Conservation (phyloP, 306 rosid genomes). For the Cyclanthera cordifolia region DNA sequence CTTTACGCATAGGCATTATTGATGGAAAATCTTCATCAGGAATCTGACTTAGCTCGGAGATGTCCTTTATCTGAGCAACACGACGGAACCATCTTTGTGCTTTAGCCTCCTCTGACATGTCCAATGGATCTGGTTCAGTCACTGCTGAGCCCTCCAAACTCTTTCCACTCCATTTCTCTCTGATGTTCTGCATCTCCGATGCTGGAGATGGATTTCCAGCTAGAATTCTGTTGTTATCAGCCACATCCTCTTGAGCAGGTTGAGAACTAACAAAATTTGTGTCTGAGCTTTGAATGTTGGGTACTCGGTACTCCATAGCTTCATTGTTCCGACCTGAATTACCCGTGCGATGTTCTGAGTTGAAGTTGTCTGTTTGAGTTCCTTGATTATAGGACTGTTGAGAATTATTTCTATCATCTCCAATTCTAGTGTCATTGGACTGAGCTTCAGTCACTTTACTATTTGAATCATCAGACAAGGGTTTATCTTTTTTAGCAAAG, state of each 20-base stretch:
- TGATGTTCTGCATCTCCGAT: conserved; percentile 26
- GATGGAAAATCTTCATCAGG: conserved; percentile 99
- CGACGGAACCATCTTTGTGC: conserved; percentile 97
- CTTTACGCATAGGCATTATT: conserved; percentile 98
- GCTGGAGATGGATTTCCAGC: conserved; percentile 24
- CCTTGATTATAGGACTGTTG: conserved; percentile 18
- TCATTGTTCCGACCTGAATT: conserved; percentile 18
- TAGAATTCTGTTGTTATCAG: conserved; percentile 14
- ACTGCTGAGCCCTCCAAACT: conserved; percentile 98
- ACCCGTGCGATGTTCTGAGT: conserved; percentile 19
- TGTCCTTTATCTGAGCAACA: conserved; percentile 87
- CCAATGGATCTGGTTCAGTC: conserved; percentile 80
- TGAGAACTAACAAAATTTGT: conserved; percentile 15
- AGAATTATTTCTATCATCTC: conserved; percentile 6
- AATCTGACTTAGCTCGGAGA: conserved; percentile 90
- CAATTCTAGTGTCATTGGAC: conserved; percentile 20
- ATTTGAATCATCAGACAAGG: conserved; percentile 23
- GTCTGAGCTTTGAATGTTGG: conserved; percentile 23
- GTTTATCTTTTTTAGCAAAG: conserved; percentile 57
- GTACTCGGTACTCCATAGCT: conserved; percentile 18
- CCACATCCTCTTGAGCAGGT: conserved; percentile 8
- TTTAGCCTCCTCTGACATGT: conserved; percentile 98
- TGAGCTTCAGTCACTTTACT: conserved; percentile 22
- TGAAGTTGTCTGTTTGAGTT: conserved; percentile 15
- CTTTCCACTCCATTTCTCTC: conserved; percentile 56